Base-by-base conservation (phyloP, 305 asterid genomes). In the Fraxinus greggii region DNA sequence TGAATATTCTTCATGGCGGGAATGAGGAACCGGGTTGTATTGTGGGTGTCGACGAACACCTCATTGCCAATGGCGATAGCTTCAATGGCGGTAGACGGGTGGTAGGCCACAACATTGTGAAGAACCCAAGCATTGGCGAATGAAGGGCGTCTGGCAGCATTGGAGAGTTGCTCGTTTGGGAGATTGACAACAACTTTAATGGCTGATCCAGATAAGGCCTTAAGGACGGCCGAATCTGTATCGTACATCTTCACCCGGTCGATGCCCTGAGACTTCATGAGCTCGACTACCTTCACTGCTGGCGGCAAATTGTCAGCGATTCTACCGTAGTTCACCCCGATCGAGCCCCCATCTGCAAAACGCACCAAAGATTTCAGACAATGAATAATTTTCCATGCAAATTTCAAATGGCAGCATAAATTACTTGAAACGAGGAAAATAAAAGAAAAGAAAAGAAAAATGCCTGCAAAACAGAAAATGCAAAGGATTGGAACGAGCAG, bases 281-380 rank as follows among this genome's bases (percentile, higher is more conserved):
- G 94, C 26, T 83, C n/a, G 13, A 90, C 93, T 0, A 90, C 99
- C 67, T 90, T 90, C 0, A 81, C 69, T 7, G 99, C 98, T 31
- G 98, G 87, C 0, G 99, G 99, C 19, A 95, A 93, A 56, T 94
- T 87, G 88, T 92, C 88, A 1, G 98, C 98, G 24, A 93, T 80
- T 13, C 98, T 88, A 1, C 99, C 98, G 35, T 93, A 95, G 91
- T 95, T 95, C 8, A 94, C 92, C 4, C 99, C 99, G n/a, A 95
- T 84, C 0, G 88, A 85, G 10, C 95, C 93, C 28, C 87, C 91
- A 26, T 89, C 95, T 90, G 88, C 65, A 84, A n/a, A 84, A 81
- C 8, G 32, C 17, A 15, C 24, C 45, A 38, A 38, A 38, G 3
- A 38, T 38, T 38, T 38, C 65, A 26, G 69, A 76, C 7, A 33